A percentile compares a stretch with the other conserved stretches of the same genome.
phyloP scores from a whole-genome alignment of 345 rosid species.

The Salix udensis region DNA sequence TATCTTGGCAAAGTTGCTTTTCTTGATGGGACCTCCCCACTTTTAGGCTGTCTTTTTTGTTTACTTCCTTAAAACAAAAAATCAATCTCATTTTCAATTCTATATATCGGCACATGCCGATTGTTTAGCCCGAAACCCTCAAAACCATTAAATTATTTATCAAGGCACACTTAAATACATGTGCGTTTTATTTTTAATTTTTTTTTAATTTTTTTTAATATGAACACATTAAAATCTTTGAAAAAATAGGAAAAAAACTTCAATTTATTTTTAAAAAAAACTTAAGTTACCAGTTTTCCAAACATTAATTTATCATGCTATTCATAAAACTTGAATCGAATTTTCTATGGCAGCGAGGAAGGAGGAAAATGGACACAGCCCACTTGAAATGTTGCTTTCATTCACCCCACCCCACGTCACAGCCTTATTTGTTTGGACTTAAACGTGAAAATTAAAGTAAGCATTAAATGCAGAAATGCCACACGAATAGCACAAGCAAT shows the following conservation, averaged over 20 bases:
- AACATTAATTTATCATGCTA: too few relatives aligned
- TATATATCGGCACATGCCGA: too few relatives aligned
- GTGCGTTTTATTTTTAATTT: too few relatives aligned
- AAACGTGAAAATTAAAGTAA: neutral
- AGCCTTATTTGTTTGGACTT: neutral
- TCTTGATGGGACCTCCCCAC: neutral
- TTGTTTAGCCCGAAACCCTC: too few relatives aligned
- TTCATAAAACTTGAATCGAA: neutral
- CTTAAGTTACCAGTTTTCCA: too few relatives aligned
- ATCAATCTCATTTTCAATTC: too few relatives aligned
- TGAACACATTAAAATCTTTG: too few relatives aligned
- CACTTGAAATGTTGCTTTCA: neutral
- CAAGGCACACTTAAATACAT: too few relatives aligned
- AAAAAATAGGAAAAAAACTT: too few relatives aligned
- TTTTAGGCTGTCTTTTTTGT: constrained; percentile 6
- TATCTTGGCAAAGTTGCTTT: neutral
- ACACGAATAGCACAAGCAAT: neutral
- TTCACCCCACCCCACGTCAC: neutral
- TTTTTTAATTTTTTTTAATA: too few relatives aligned
- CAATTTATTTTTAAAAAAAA: too few relatives aligned
- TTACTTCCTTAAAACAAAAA: neutral
- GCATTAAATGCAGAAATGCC: neutral
- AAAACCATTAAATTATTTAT: too few relatives aligned
- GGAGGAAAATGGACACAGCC: neutral
- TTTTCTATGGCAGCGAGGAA: neutral